A percentile compares a stretch with the other conserved stretches of the same genome.
phyloP scores from a whole-genome alignment of 1,139 yeast species.

The Magnusiomyces fungicola region DNA sequence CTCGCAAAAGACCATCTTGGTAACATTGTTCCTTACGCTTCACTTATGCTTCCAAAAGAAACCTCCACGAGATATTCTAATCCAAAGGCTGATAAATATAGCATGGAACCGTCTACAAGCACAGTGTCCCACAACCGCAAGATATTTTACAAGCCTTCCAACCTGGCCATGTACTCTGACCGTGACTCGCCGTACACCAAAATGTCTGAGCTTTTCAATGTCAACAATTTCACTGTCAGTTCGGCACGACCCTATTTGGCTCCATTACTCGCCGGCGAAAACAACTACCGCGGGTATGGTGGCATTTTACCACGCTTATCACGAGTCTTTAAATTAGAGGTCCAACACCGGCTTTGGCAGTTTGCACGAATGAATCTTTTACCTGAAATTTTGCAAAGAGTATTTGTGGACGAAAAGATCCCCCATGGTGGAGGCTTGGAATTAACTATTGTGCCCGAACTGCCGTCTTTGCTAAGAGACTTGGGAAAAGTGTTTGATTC shows the following conservation, averaged over 20 bases:
- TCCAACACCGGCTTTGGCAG: constrained; percentile 77
- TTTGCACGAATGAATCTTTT: constrained; percentile 72
- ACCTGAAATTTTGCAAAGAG: constrained; percentile 60
- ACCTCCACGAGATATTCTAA: constrained; percentile 7
- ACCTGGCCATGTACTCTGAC: constrained; percentile 32
- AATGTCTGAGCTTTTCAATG: constrained; percentile 85
- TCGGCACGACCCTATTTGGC: constrained; percentile 91
- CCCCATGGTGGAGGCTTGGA: constrained; percentile 60
- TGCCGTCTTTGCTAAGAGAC: constrained; percentile 59
- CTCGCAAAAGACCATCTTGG: constrained; percentile 54
- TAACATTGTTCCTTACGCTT: constrained; percentile 24
- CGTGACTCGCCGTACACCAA: constrained; percentile 72
- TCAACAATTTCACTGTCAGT: constrained; percentile 83
- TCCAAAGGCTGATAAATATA: constrained; percentile 28
- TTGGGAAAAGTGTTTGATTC: constrained; percentile 70
- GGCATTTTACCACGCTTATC: constrained; percentile 40
- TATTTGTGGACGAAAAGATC: constrained; percentile 80
- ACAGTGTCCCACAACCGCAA: constrained; percentile 32
- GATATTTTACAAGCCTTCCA: constrained; percentile 41
- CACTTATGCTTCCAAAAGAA: constrained; percentile 15
- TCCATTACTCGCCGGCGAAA: constrained; percentile 75
- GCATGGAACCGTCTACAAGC: too few species aligned
- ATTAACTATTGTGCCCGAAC: constrained; percentile 84
- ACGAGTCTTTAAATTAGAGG: constrained; percentile 51
- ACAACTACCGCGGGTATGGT: constrained; percentile 54